phyloP scores from a whole-genome alignment of 108 stramenopile genomes.

The Skeletonema menzelii region DNA sequence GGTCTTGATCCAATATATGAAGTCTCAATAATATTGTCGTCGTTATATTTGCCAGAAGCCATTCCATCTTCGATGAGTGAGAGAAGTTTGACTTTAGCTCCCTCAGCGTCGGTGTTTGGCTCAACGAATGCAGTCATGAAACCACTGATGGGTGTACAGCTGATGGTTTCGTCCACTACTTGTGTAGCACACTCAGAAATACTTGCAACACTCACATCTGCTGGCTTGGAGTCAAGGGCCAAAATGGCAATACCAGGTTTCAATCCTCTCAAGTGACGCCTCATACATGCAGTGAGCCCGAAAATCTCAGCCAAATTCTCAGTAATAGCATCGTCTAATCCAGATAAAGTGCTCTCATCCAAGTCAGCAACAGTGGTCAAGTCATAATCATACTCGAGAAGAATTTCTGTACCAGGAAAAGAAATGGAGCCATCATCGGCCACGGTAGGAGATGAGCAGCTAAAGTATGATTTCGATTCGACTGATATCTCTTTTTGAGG shows the following conservation, averaged over 20 bases:
- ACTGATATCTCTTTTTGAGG: background rate
- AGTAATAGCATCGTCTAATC: background rate
- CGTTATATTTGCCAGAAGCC: constrained; percentile 9
- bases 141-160: constrained; percentile 10
- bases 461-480: background rate
- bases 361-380: background rate
- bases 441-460: background rate
- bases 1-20: constrained; percentile 2
- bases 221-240: constrained; percentile 6
- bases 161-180: background rate
- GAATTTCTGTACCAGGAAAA: background rate
- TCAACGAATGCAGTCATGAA: constrained; percentile 11
- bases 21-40: constrained; percentile 9
- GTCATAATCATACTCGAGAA: constrained; percentile 22
- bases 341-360: background rate
- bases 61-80: constrained; percentile 3
- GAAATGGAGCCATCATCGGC: background rate
- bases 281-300: constrained; percentile 2
- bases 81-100: constrained; percentile 2
- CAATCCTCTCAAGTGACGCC: constrained; percentile 9
- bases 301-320: constrained; percentile 5
- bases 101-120: background rate
- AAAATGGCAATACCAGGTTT: background rate
- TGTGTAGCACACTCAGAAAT: background rate
- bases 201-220: constrained; percentile 1